Conservation (phyloP, 1,139 yeast species). For the Scheffersomyces insectosa region DNA sequence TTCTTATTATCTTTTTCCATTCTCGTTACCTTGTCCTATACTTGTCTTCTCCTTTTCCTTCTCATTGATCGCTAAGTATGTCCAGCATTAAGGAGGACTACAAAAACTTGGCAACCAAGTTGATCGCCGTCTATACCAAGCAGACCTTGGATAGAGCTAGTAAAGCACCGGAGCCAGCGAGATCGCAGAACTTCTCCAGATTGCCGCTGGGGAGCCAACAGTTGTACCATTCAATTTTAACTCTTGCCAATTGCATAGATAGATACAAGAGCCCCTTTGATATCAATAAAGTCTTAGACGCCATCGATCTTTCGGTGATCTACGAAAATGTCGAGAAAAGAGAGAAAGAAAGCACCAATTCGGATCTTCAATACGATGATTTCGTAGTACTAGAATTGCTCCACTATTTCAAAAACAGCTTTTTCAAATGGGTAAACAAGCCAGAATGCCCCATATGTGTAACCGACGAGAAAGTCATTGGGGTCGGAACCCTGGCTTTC, state of each 20-base stretch:
- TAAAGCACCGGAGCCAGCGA: neutral
- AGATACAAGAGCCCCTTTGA: conserved; percentile 10
- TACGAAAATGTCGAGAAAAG: conserved; percentile 38
- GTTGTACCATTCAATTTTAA: conserved; percentile 5
- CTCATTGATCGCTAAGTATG: neutral
- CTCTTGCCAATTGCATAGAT: conserved; percentile 4
- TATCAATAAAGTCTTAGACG: conserved; percentile 23
- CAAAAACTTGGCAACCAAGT: conserved; percentile 8
- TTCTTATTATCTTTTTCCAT: no score
- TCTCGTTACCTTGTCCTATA: no score
- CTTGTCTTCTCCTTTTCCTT: no score
- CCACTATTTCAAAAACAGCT: conserved; percentile 74
- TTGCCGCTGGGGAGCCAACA: conserved; percentile 2
- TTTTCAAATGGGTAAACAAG: conserved; percentile 80
- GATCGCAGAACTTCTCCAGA: neutral
- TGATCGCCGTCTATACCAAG: conserved; percentile 8
- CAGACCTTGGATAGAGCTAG: conserved; percentile 1
- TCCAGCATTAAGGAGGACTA: conserved; percentile 6
- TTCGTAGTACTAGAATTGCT: conserved; percentile 66
- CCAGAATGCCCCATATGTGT: conserved; percentile 66
- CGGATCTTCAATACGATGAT: conserved; percentile 55
- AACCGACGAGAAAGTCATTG: conserved; percentile 32
- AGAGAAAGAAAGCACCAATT: conserved; percentile 14
- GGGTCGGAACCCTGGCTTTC: conserved; percentile 25
- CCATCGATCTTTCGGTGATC: conserved; percentile 37